phyloP scores from a whole-genome alignment of 164 flowering plant genomes.

The Magnolia sinica region DNA sequence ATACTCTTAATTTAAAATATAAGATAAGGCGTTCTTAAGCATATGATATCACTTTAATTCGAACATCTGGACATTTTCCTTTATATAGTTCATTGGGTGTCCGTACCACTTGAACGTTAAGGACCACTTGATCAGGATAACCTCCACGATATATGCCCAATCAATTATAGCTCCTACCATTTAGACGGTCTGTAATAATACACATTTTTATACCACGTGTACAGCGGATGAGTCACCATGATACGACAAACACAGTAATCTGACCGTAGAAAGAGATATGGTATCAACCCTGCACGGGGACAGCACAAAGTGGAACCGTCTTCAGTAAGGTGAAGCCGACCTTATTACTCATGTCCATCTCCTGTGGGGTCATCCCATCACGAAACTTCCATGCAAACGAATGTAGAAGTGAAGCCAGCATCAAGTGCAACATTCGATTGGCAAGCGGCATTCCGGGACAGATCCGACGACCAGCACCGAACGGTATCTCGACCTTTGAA shows the following conservation, averaged over 20 bases:
- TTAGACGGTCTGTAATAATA: too few relatives aligned
- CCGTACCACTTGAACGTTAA: too few relatives aligned
- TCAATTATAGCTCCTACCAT: too few relatives aligned
- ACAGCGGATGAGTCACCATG: too few relatives aligned
- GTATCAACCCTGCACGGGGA: conserved; percentile 3
- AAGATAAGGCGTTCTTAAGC: too few relatives aligned
- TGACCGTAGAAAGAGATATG: background rate
- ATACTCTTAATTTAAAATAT: too few relatives aligned
- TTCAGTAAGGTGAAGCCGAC: conserved; percentile 19
- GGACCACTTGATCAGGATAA: too few relatives aligned
- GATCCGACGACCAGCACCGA: conserved; percentile 23
- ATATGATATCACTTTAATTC: too few relatives aligned
- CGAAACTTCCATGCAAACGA: conserved; percentile 17
- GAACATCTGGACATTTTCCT: too few relatives aligned
- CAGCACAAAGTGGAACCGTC: conserved; percentile 11
- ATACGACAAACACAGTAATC: background rate
- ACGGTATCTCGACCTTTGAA: conserved; percentile 19
- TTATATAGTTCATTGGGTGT: too few relatives aligned
- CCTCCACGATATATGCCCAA: too few relatives aligned
- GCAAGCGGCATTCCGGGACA: conserved; percentile 25
- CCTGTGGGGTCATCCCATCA: conserved; percentile 6
- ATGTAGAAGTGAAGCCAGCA: conserved; percentile 21
- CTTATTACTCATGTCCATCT: conserved; percentile 19
- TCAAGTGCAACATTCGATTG: conserved; percentile 15
- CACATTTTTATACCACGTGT: too few relatives aligned